Evolutionary conservation across 371 early-diverging fungal genomes (phyloP).

Genomic region (Mortierella sp.): DNA sequence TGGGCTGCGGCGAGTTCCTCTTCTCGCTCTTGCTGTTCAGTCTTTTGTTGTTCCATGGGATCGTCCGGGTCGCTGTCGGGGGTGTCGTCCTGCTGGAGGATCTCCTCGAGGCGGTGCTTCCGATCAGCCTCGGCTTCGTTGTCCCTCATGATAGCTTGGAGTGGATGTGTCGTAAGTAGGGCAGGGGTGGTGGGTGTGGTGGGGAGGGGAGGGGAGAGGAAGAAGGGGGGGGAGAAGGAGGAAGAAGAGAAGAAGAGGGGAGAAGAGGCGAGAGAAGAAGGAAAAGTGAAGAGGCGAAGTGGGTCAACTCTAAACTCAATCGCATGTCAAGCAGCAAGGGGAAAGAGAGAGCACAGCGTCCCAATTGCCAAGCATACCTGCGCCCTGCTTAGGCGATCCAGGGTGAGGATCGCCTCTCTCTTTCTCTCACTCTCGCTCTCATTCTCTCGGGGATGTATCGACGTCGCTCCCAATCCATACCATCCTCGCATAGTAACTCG

Average conservation of each 20-base stretch:
- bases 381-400: too few species aligned
- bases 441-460: too few species aligned
- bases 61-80: slow-evolving; percentile 26
- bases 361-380: too few species aligned
- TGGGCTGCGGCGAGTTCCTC: slow-evolving; percentile 48
- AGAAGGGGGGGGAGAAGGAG: neutral
- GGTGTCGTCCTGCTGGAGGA: slow-evolving; percentile 53
- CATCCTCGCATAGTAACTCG: too few species aligned
- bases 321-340: too few species aligned
- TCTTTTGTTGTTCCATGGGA: slow-evolving; percentile 15
- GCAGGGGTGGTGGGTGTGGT: slow-evolving; percentile 1
- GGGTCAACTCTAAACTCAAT: too few species aligned
- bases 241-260: neutral
- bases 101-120: slow-evolving; percentile 57
- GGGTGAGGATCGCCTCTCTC: too few species aligned
- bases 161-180: neutral
- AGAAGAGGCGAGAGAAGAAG: neutral
- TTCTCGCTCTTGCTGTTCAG: slow-evolving; percentile 20
- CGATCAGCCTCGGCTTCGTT: slow-evolving; percentile 43
- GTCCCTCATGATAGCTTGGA: slow-evolving; percentile 16
- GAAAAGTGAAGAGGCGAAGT: too few species aligned
- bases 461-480: too few species aligned
- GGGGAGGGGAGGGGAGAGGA: neutral
- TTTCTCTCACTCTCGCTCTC: too few species aligned
- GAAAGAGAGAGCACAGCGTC: too few species aligned